Conservation (phyloP, 306 rosid genomes). For the Luffa acutangula region DNA sequence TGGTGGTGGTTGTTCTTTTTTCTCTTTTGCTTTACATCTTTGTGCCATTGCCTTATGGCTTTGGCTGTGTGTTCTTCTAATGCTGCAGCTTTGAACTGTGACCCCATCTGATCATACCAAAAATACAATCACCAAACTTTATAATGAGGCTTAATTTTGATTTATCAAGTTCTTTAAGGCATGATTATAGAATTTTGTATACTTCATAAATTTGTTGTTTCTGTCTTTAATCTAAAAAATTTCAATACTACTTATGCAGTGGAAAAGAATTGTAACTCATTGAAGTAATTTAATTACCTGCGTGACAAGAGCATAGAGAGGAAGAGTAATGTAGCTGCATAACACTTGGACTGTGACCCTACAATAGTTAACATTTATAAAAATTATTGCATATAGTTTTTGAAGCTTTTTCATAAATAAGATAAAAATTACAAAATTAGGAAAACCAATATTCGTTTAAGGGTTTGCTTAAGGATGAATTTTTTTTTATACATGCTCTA, state of each 20-base stretch:
- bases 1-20: background rate
- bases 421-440: background rate
- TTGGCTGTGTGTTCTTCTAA: constrained; percentile 32
- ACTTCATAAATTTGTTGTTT: background rate
- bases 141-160: background rate
- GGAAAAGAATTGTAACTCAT: background rate
- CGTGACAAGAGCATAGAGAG: constrained; percentile 57
- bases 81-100: constrained; percentile 32
- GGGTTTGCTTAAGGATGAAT: background rate
- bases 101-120: constrained; percentile 35
- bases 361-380: background rate
- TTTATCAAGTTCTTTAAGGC: background rate
- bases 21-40: constrained; percentile 33
- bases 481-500: too few species aligned
- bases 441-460: background rate
- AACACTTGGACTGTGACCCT: constrained; percentile 50
- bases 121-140: background rate
- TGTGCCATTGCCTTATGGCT: constrained; percentile 37
- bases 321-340: constrained; percentile 54
- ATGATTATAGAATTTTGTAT: too few species aligned
- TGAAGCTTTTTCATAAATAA: background rate
- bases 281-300: constrained; percentile 23
- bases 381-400: background rate
- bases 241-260: background rate
- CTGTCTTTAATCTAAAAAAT: background rate